Percentiles rank a stretch among this genome's conserved stretches.
These are phyloP conservation scores for Penicillium polonicum DNA, from an alignment of 2,329 filamentous ascomycete species.

Conservation along the genomic window DNA sequence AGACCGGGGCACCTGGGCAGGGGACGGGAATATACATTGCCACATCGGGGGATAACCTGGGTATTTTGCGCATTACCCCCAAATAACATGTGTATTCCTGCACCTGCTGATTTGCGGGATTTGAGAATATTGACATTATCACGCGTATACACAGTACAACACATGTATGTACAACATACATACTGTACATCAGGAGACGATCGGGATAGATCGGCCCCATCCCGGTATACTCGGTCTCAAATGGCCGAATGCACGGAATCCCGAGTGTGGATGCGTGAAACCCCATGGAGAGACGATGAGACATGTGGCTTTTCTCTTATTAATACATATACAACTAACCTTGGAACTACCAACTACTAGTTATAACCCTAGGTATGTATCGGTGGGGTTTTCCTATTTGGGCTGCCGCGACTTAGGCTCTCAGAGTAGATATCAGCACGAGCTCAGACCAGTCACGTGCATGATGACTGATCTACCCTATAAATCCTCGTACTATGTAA, in stretches of 20 bases:
- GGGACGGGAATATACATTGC: slow-evolving; percentile 7
- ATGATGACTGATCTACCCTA: too few relatives aligned
- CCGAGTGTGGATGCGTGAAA: background rate
- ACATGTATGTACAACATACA: background rate
- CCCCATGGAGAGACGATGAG: slow-evolving; percentile 6
- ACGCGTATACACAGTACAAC: background rate
- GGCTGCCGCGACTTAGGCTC: too few relatives aligned
- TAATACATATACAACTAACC: background rate
- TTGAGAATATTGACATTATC: background rate
- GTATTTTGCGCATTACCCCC: background rate
- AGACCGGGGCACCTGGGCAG: slow-evolving; percentile 10
- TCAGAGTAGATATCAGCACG: too few relatives aligned
- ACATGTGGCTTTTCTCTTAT: slow-evolving; percentile 6
- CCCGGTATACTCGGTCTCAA: slow-evolving; percentile 4
- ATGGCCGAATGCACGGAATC: slow-evolving; percentile 4
- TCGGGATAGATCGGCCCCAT: slow-evolving; percentile 8
- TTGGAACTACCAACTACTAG: too few relatives aligned
- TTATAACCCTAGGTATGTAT: too few relatives aligned
- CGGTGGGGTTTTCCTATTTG: too few relatives aligned
- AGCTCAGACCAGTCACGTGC: too few relatives aligned
- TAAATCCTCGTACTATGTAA: too few relatives aligned
- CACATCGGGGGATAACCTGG: background rate
- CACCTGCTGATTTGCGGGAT: background rate
- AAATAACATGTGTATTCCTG: background rate
- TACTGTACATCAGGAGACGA: background rate